phyloP scores from a whole-genome alignment of 140 eudicot species.

The Erigeron philadelphicus region DNA sequence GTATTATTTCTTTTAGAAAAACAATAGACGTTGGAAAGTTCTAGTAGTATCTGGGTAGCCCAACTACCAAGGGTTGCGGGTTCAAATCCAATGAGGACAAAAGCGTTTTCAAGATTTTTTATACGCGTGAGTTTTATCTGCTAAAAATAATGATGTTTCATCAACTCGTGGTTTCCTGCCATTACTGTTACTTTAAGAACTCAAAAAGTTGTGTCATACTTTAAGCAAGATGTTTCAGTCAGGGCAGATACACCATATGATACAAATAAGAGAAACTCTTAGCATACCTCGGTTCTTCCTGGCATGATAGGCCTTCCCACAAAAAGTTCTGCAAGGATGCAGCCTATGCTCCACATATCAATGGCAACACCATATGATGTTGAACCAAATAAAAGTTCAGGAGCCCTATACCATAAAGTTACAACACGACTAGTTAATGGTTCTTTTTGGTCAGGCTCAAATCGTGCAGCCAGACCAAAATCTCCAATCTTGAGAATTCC shows the following conservation, averaged over 20 bases:
- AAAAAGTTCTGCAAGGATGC: constrained; percentile 88
- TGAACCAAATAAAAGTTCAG: constrained; percentile 85
- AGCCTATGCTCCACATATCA: constrained; percentile 96
- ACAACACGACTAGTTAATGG: constrained; percentile 88
- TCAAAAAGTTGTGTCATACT: too few relatives aligned
- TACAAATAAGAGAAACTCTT: constrained; percentile 7
- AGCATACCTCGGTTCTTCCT: constrained; percentile 89
- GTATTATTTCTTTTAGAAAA: too few relatives aligned
- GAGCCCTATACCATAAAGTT: constrained; percentile 92
- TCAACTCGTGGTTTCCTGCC: too few relatives aligned
- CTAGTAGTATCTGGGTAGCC: too few relatives aligned
- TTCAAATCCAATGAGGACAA: too few relatives aligned
- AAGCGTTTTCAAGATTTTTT: too few relatives aligned
- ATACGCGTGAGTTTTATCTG: too few relatives aligned
- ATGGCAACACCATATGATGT: constrained; percentile 73
- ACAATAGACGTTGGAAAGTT: too few relatives aligned
- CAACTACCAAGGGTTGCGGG: too few relatives aligned
- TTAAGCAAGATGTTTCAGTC: too few relatives aligned
- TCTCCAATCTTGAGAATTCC: constrained; percentile 86
- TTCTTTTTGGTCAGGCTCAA: constrained; percentile 55
- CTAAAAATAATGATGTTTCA: too few relatives aligned
- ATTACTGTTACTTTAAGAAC: too few relatives aligned
- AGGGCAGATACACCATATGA: background rate
- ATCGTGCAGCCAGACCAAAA: constrained; percentile 77
- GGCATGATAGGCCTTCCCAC: constrained; percentile 89